These are phyloP conservation scores for Tuber indicum DNA, from an alignment of 495 filamentous ascomycete species.

Conservation along the genomic window DNA sequence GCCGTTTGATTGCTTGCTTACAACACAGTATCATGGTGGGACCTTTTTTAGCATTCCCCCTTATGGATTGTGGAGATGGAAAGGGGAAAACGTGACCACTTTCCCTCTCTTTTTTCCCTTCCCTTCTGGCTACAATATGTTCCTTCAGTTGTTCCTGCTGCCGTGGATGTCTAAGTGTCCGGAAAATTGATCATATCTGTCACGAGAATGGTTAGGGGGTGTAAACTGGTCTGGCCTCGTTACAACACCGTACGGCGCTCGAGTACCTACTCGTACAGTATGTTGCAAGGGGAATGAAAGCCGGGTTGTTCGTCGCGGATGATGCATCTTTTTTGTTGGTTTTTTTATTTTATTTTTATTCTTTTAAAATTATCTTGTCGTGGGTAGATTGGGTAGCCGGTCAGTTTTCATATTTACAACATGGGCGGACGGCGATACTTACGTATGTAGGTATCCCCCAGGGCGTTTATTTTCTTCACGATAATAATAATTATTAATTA, in stretches of 20 bases:
- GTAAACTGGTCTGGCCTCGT: background rate
- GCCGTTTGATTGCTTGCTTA: background rate
- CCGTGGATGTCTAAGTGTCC: background rate
- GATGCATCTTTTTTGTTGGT: conserved; percentile 1
- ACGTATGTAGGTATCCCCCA: background rate
- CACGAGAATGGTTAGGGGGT: background rate
- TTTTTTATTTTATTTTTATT: background rate
- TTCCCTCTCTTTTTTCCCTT: background rate
- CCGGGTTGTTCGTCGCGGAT: background rate
- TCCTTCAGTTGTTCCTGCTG: background rate
- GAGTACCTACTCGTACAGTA: background rate
- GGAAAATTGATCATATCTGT: background rate
- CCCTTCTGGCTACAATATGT: background rate
- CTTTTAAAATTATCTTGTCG: background rate
- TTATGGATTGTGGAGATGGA: background rate
- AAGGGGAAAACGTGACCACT: background rate
- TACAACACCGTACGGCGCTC: no score
- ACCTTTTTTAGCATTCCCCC: background rate
- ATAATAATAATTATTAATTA: no score
- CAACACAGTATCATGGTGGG: background rate
- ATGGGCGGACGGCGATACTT: background rate
- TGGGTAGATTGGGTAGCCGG: background rate
- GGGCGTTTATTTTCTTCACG: background rate
- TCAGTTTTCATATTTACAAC: conserved; percentile 4
- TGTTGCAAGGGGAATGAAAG: background rate